A percentile compares a stretch with the other conserved stretches of the same genome.
These are phyloP conservation scores for Scheffersomyces illinoinensis DNA, from an alignment of 1,139 yeast species.

Conservation along the genomic window DNA sequence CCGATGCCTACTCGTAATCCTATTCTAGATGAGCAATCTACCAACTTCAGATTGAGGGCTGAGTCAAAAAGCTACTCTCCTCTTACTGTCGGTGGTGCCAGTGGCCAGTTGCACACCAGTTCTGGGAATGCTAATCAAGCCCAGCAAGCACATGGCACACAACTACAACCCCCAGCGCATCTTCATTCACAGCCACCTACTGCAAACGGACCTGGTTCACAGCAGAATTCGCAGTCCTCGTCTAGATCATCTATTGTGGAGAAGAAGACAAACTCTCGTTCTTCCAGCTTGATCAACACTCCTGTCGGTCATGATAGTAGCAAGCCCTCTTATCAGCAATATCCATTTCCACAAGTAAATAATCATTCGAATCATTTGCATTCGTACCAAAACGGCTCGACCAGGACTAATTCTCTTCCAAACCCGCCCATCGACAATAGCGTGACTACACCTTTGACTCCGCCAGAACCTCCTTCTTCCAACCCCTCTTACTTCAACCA, in stretches of 20 bases:
- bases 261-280: neutral
- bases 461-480: neutral
- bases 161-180: neutral
- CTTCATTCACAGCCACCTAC: neutral
- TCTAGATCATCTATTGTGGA: constrained; percentile 7
- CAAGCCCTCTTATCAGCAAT: constrained; percentile 5
- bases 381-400: neutral
- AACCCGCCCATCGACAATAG: constrained; percentile 1
- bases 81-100: constrained; percentile 10
- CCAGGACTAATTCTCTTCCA: constrained; percentile 2
- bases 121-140: constrained; percentile 2
- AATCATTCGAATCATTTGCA: neutral
- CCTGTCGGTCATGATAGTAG: neutral
- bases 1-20: constrained; percentile 22
- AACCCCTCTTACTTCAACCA: constrained; percentile 6
- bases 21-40: constrained; percentile 1
- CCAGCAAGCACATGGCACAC: constrained; percentile 1
- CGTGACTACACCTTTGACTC: neutral
- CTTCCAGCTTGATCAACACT: neutral
- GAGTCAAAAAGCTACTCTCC: constrained; percentile 15
- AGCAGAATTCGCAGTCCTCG: constrained; percentile 5
- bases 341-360: constrained; percentile 14
- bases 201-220: constrained; percentile 2
- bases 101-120: constrained; percentile 3
- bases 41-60: constrained; percentile 6